Evolutionary conservation across 768 basidiomycete species (phyloP).

Genomic region (Sutorius australiensis): DNA sequence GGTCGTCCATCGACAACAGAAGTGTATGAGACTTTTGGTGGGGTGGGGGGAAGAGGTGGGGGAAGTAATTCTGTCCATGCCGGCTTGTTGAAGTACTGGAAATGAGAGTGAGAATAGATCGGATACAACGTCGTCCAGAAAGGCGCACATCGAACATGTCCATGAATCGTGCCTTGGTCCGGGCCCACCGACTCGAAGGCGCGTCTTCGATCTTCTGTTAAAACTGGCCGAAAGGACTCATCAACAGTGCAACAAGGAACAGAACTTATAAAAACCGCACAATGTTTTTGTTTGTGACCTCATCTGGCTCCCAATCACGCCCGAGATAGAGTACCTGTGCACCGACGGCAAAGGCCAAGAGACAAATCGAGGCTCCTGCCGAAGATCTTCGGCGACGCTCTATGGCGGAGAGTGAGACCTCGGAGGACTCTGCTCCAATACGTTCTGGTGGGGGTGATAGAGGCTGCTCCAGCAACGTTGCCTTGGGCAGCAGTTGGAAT

Average conservation of each 20-base stretch:
- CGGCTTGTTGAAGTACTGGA: conserved; percentile 88
- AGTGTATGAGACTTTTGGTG: conserved; percentile 91
- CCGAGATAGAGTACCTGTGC: conserved; percentile 65
- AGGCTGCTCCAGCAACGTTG: conserved; percentile 1
- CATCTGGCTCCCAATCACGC: conserved; percentile 72
- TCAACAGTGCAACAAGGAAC: not conserved
- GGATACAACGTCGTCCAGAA: not conserved
- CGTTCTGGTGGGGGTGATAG: conserved; percentile 30
- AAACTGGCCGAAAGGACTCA: not conserved
- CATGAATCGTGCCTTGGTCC: conserved; percentile 58
- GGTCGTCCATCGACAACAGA: conserved; percentile 85
- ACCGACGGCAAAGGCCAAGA: conserved; percentile 54
- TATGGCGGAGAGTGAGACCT: conserved; percentile 71
- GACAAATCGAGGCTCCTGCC: conserved; percentile 49
- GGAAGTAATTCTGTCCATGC: conserved; percentile 91
- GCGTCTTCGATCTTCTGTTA: conserved; percentile 55
- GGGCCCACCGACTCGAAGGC: conserved; percentile 58
- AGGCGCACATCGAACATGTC: conserved; percentile 66
- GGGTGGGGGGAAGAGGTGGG: conserved; percentile 70
- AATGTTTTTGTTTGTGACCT: conserved; percentile 59
- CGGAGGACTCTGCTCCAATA: conserved; percentile 77
- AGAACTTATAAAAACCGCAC: conserved; percentile 37
- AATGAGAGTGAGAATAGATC: not conserved
- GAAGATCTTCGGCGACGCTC: conserved; percentile 64
- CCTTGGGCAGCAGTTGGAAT: conserved; percentile 18